Conservation (phyloP, 495 filamentous ascomycete genomes). For the Neurospora africana region DNA sequence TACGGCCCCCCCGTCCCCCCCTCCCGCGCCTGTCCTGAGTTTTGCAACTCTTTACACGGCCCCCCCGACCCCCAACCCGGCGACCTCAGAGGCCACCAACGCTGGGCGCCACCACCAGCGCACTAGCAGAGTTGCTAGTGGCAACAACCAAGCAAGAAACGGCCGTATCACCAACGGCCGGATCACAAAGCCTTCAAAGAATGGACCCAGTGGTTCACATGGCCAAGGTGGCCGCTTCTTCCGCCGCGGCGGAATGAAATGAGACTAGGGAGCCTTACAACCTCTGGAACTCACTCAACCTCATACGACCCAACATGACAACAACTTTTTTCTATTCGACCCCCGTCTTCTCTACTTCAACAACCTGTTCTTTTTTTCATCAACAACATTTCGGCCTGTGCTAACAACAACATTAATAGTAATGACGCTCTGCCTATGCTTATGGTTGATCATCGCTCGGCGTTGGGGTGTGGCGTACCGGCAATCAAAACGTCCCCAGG, state of each 20-base stretch:
- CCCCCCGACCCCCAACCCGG: neutral
- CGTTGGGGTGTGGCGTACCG: neutral
- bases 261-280: neutral
- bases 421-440: neutral
- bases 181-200: neutral
- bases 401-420: neutral
- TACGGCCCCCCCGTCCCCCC: conserved; percentile 16
- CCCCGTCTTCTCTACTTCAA: neutral
- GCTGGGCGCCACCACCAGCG: neutral
- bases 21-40: neutral
- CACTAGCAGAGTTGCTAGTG: neutral
- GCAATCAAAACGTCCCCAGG: neutral
- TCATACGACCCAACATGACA: neutral
- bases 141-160: neutral
- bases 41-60: neutral
- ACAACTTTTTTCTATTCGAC: neutral
- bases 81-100: neutral
- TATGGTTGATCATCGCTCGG: conserved; percentile 1
- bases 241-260: neutral
- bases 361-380: neutral
- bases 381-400: neutral
- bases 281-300: neutral
- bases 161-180: neutral
- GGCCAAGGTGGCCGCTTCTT: neutral
- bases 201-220: neutral